Percentiles rank a stretch among this genome's conserved stretches.
phyloP scores from a whole-genome alignment of 768 basidiomycete genomes.

The Tephrocybe sp. region DNA sequence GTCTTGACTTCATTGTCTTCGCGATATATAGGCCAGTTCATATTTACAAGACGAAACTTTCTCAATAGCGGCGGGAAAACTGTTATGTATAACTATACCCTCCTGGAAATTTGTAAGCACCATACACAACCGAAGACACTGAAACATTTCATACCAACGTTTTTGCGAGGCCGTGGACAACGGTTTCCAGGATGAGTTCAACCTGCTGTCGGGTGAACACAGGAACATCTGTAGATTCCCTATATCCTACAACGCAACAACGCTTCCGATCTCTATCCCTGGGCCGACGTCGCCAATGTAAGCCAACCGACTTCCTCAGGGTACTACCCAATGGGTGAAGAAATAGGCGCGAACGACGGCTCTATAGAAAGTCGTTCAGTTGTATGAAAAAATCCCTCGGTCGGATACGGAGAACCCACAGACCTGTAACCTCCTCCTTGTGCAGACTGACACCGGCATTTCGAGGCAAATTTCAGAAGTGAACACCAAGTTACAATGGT shows the following conservation, averaged over 20 bases:
- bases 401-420: not conserved
- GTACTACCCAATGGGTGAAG: not conserved
- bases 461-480: not conserved
- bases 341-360: not conserved
- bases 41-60: too few species aligned
- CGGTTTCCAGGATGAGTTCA: slow-evolving; percentile 29
- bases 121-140: too few species aligned
- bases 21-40: too few species aligned
- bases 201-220: slow-evolving; percentile 32
- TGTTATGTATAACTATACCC: too few species aligned
- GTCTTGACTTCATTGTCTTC: too few species aligned
- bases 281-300: not conserved
- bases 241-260: not conserved
- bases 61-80: too few species aligned
- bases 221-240: slow-evolving; percentile 19
- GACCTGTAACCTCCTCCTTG: not conserved
- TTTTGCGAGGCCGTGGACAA: slow-evolving; percentile 27
- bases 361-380: not conserved
- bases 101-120: too few species aligned
- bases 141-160: slow-evolving; percentile 31
- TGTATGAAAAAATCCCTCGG: not conserved
- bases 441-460: not conserved
- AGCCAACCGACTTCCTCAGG: not conserved
- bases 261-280: not conserved
- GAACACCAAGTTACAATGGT: not conserved